phyloP scores from a whole-genome alignment of 768 basidiomycete species.

The Leccinum subgranulosum region DNA sequence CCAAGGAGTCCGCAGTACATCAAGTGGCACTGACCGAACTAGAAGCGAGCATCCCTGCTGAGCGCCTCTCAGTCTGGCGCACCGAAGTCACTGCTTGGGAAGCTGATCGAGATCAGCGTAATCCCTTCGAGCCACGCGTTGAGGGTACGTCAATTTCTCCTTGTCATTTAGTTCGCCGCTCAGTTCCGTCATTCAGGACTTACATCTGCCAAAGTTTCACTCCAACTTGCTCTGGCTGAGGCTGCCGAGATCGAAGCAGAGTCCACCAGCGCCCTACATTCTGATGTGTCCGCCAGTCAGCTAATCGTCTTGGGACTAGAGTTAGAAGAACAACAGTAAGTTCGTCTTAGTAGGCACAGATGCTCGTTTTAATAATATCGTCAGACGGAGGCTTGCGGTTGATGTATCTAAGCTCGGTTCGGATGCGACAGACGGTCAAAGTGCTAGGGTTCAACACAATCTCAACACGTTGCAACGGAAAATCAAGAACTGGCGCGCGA shows the following conservation, averaged over 20 bases:
- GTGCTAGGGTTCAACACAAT: not conserved
- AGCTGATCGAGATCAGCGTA: not conserved
- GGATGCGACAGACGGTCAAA: not conserved
- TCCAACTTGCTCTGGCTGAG: not conserved
- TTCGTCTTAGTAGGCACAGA: not conserved
- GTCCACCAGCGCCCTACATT: not conserved
- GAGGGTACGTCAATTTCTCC: not conserved
- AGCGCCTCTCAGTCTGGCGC: not conserved
- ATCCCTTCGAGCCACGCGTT: not conserved
- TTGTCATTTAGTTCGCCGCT: not conserved
- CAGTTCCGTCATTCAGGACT: not conserved
- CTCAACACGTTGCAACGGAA: not conserved
- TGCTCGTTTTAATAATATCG: not conserved
- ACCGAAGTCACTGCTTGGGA: not conserved
- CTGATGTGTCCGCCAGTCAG: not conserved
- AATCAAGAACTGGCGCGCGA: not conserved
- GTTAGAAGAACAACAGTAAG: not conserved
- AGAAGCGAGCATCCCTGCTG: not conserved
- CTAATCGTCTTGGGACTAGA: not conserved
- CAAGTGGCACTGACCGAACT: not conserved
- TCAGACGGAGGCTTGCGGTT: not conserved
- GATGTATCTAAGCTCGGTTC: not conserved
- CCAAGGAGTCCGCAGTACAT: not conserved
- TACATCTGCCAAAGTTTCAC: not conserved
- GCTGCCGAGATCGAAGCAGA: not conserved